A percentile compares a stretch with the other conserved stretches of the same genome.
Evolutionary conservation across 225 moss, liverwort and hornwort genomes (phyloP).

Genomic region (Anthoceros angustus): DNA sequence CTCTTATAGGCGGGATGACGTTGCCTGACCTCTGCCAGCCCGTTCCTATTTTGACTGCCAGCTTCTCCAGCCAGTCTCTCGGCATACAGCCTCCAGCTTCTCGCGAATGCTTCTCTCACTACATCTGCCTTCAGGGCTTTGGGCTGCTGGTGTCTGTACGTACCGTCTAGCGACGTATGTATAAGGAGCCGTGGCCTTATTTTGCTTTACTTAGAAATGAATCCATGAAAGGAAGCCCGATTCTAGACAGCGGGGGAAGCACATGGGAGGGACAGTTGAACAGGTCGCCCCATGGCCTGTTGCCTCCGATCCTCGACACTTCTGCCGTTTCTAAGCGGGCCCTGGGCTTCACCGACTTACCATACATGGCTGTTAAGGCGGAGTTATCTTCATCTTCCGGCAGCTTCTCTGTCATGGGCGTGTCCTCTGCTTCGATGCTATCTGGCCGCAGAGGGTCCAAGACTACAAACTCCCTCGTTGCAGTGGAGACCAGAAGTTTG

Average conservation of each 20-base stretch:
- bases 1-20: too few relatives aligned
- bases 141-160: too few relatives aligned
- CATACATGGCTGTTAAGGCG: slow-evolving; percentile 52
- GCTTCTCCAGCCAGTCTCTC: too few relatives aligned
- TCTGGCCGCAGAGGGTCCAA: slow-evolving; percentile 35
- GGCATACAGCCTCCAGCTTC: too few relatives aligned
- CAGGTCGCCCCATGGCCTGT: slow-evolving; percentile 73
- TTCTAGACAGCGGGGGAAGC: slow-evolving; percentile 53
- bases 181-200: too few relatives aligned
- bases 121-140: too few relatives aligned
- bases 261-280: slow-evolving; percentile 77
- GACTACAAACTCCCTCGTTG: slow-evolving; percentile 48
- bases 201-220: slow-evolving; percentile 41
- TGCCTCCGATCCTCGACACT: slow-evolving; percentile 29
- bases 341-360: slow-evolving; percentile 24
- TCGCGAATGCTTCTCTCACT: too few relatives aligned
- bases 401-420: slow-evolving; percentile 3
- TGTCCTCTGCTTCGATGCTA: slow-evolving; percentile 13
- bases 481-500: slow-evolving; percentile 38
- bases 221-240: slow-evolving; percentile 74
- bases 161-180: too few relatives aligned
- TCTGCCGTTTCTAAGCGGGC: slow-evolving; percentile 19
- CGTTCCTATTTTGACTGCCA: too few relatives aligned
- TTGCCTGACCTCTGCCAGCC: too few relatives aligned
- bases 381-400: slow-evolving; percentile 26